These are phyloP conservation scores for Coelastrella sp. DNA, from an alignment of 139 green algal genomes.

Conservation along the genomic window DNA sequence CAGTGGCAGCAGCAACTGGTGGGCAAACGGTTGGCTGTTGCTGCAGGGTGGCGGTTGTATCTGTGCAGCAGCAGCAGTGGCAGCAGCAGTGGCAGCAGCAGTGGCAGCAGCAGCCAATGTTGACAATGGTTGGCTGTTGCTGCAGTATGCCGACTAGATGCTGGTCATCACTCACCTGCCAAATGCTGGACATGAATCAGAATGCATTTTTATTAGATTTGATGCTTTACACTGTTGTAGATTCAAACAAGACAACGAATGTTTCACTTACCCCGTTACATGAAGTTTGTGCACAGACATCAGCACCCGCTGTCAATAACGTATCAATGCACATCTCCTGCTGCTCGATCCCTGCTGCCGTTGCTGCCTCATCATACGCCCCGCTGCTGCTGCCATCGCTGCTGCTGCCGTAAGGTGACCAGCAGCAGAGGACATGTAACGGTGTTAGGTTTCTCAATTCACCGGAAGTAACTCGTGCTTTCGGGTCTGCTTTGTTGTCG, in stretches of 20 bases:
- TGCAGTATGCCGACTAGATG: no score
- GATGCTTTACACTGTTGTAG: no score
- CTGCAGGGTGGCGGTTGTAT: no score
- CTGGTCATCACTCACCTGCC: no score
- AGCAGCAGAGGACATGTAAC: background rate
- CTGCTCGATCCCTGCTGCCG: background rate
- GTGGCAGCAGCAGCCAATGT: no score
- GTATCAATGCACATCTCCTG: background rate
- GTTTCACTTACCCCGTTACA: background rate
- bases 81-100: no score
- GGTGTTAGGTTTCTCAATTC: background rate
- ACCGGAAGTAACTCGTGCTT: background rate
- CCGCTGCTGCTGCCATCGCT: no score
- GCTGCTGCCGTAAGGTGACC: background rate
- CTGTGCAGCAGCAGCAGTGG: no score
- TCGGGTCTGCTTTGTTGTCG: background rate
- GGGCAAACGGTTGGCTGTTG: background rate
- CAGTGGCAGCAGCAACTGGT: background rate
- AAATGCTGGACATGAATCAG: background rate
- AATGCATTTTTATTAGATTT: no score
- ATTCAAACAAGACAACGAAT: background rate
- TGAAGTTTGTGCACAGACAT: background rate
- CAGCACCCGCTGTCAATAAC: background rate
- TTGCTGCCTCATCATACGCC: background rate
- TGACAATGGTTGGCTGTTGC: no score